Base-by-base conservation (phyloP, 768 basidiomycete genomes). In the Suillus americanus region DNA sequence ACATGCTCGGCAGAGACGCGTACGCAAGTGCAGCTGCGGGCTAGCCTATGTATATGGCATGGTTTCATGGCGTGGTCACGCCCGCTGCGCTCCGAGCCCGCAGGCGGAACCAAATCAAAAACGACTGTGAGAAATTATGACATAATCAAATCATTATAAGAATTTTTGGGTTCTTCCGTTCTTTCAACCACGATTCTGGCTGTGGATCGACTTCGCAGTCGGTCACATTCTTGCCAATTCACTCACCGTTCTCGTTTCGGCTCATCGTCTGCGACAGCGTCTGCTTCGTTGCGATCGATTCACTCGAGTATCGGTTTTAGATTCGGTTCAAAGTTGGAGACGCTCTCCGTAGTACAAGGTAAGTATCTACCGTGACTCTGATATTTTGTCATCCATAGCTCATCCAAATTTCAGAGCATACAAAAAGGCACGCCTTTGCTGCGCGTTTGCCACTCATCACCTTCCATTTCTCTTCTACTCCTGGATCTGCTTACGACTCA, bases 341-440 rank as follows among this genome's bases (percentile, higher is more conserved):
- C 60, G 62, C 33, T 63, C 56, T 63, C 67, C 63, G 65, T 60
- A 67, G 68, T 68, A 67, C 66, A 67, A 70, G 70, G 64, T 67
- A 16, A 59, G 64, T 65, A n/a, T 6, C 9, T 38, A 12, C 9
- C 23, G 20, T 28, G 16, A 40, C n/a, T 64, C 68, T 61, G 62
- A 59, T 63, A 62, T 65, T 64, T 8, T 50, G 35, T 63, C 55
- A 68, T 72, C 62, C 60, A 64, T 68, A 73, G 67, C 70, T 71
- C 70, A 45, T 61, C 43, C 60, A 68, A 72, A 69, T 59, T 73
- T 69, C 68, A 73, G 75, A 76, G 70, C 76, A 72, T 69, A 68
- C 70, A 73, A 92, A 93, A 92, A 92, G 90, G 90, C 90, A 84
- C 91, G 91, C 91, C 91, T 94, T 93, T 83, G 89, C 83, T 92